A percentile compares a stretch with the other conserved stretches of the same genome.
Conservation (phyloP, 2,329 filamentous ascomycete genomes). For the Botrytis sinoallii region DNA sequence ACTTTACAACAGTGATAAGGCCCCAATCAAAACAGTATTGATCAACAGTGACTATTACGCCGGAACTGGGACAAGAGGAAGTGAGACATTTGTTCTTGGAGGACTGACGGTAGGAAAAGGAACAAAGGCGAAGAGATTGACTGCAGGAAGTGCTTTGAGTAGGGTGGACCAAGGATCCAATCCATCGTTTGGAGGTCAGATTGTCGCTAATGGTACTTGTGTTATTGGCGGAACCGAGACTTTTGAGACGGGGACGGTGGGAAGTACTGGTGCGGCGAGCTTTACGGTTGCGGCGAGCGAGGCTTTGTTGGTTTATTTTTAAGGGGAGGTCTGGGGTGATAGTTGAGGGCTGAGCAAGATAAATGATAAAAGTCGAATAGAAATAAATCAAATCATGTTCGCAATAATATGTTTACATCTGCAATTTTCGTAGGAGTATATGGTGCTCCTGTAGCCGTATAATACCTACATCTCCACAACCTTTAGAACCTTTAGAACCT, state of each 20-base stretch:
- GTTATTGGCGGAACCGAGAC: constrained; percentile 42
- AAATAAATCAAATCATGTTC: neutral
- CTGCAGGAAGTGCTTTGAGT: constrained; percentile 43
- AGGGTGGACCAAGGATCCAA: constrained; percentile 45
- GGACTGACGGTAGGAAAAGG: constrained; percentile 21
- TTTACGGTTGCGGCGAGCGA: constrained; percentile 47
- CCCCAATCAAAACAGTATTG: constrained; percentile 27
- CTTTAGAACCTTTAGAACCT: too few relatives aligned
- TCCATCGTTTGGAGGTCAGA: constrained; percentile 47
- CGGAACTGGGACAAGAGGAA: constrained; percentile 27
- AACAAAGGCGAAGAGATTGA: constrained; percentile 33
- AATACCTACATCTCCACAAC: too few relatives aligned
- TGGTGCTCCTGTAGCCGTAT: neutral
- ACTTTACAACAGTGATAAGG: constrained; percentile 25
- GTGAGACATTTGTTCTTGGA: constrained; percentile 27
- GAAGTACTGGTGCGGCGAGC: constrained; percentile 40
- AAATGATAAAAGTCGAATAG: neutral
- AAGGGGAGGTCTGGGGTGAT: neutral
- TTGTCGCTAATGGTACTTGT: constrained; percentile 47
- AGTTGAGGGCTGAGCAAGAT: neutral
- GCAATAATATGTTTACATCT: neutral
- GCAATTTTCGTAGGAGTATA: neutral
- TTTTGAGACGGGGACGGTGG: constrained; percentile 38
- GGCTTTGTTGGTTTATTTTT: constrained; percentile 47
- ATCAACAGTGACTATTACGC: constrained; percentile 34